Base-by-base conservation (phyloP, 352 stramenopile species). In the Phytophthora uliginosa region DNA sequence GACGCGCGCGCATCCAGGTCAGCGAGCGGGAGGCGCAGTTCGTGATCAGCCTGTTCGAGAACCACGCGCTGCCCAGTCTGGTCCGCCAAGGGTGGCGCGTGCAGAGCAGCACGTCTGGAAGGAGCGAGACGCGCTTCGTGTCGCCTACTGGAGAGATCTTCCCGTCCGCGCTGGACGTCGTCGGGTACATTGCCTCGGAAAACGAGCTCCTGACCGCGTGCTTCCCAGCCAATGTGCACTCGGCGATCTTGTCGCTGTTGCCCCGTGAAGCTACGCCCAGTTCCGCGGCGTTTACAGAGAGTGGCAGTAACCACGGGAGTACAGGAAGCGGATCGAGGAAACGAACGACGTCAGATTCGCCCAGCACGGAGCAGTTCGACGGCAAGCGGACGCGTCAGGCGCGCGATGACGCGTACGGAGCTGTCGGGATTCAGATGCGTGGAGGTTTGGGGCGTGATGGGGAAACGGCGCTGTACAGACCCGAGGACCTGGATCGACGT, bases 11-110 rank as follows among this genome's bases (percentile, higher is more conserved):
- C 2, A 72, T 92, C 20, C 74, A 87, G n/a, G 83, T 94, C 24
- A 95, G 81, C 34, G 88, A 93, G 26, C 83, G 84, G 10, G 89
- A 96, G 52, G 83, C 83, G 7, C 86, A 94, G 60, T 92, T 95
- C 53, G 81, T 95, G 9, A 77, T 87, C 22, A 81, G 85, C 54
- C 72, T 95, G 48, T 95, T 96, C 64, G 89, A 96, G 51, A 95
- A 88, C 59, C 84, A 96, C 53, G 89, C 89, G 13, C 61, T 95
- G 2, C 88, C 88, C 1, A 77, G 77, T 63, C 65, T 96, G 15
- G 51, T 92, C 31, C 85, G 82, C 22, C 78, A 89, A 57, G 88
- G 88, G 3, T 96, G 89, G 89, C 81, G 76, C 9, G 74, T 93
- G 5, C 77, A 90, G 57, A 74, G 65, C 4, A 84, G 66, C 17